A percentile compares a stretch with the other conserved stretches of the same genome.
These are phyloP conservation scores for Apiospora phragmitis DNA, from an alignment of 2,329 filamentous ascomycete genomes.

Conservation along the genomic window DNA sequence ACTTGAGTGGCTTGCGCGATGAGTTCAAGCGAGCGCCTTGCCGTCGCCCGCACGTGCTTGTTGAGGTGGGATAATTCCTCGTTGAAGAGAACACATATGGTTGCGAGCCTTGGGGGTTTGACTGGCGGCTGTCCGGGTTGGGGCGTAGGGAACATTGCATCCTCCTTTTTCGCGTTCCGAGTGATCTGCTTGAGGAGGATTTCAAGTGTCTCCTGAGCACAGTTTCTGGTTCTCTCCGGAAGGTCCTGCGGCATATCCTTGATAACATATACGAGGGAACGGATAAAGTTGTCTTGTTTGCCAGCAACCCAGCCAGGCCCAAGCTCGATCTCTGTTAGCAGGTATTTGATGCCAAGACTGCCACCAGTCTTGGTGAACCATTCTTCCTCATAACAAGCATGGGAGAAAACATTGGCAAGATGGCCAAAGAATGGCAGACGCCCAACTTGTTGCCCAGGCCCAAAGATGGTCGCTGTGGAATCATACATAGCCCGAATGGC, in stretches of 20 bases:
- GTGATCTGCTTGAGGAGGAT: constrained; percentile 77
- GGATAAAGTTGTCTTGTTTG: constrained; percentile 84
- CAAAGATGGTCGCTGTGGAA: constrained; percentile 76
- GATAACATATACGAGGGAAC: constrained; percentile 93
- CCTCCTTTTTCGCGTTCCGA: constrained; percentile 76
- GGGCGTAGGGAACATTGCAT: constrained; percentile 50
- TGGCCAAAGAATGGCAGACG: constrained; percentile 83
- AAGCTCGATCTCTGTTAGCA: constrained; percentile 82
- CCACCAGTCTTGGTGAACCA: constrained; percentile 98
- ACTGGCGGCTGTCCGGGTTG: constrained; percentile 46
- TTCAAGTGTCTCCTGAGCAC: constrained; percentile 81
- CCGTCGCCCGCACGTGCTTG: constrained; percentile 85
- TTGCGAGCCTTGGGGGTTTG: constrained; percentile 63
- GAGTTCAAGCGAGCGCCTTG: constrained; percentile 76
- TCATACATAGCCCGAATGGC: constrained; percentile 79
- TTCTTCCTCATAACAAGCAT: constrained; percentile 95
- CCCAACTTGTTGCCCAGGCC: constrained; percentile 68
- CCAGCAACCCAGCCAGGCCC: constrained; percentile 80
- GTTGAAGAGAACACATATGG: constrained; percentile 82
- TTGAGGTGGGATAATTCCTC: constrained; percentile 95
- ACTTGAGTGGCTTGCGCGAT: constrained; percentile 77
- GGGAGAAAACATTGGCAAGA: constrained; percentile 81
- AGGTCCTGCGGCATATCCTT: constrained; percentile 97
- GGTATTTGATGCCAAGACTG: constrained; percentile 82
- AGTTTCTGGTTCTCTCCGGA: constrained; percentile 81